Conservation (phyloP, 257 asterid species). For the Nyctanthes arbortristis region DNA sequence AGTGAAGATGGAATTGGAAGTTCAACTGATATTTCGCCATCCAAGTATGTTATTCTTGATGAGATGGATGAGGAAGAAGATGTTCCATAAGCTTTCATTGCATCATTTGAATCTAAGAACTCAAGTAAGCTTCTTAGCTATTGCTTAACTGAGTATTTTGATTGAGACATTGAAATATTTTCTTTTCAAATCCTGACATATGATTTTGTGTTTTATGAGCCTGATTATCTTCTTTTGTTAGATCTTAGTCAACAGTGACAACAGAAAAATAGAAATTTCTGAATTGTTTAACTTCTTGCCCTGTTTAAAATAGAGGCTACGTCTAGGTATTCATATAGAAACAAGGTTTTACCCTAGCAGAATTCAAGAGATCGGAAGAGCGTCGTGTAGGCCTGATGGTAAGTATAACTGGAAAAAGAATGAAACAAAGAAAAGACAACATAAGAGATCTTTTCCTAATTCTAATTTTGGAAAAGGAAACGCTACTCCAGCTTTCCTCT, state of each 20-base stretch:
- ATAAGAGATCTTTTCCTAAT: too few relatives aligned
- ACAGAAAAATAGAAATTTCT: background rate
- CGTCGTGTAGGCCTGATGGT: too few relatives aligned
- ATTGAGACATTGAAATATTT: background rate
- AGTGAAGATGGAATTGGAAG: conserved; percentile 32
- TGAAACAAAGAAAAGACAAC: too few relatives aligned
- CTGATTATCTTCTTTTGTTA: background rate
- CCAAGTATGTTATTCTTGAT: conserved; percentile 82
- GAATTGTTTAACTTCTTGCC: background rate
- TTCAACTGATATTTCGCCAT: conserved; percentile 34
- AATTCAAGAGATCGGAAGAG: too few relatives aligned
- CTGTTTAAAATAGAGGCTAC: too few relatives aligned
- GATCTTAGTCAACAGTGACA: background rate
- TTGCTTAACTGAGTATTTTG: background rate
- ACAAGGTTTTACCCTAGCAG: too few relatives aligned
- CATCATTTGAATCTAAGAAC: conserved; percentile 25
- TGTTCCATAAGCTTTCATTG: conserved; percentile 30
- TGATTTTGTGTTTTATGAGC: conserved; percentile 5
- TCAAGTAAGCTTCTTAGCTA: conserved; percentile 37
- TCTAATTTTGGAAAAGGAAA: too few relatives aligned
- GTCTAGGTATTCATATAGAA: too few relatives aligned
- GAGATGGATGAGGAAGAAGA: conserved; percentile 80
- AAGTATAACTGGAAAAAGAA: too few relatives aligned
- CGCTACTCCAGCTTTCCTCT: too few relatives aligned
- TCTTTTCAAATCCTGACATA: background rate